These are phyloP conservation scores for Xenoacremonium recifei DNA, from an alignment of 2,329 filamentous ascomycete genomes.

Conservation along the genomic window DNA sequence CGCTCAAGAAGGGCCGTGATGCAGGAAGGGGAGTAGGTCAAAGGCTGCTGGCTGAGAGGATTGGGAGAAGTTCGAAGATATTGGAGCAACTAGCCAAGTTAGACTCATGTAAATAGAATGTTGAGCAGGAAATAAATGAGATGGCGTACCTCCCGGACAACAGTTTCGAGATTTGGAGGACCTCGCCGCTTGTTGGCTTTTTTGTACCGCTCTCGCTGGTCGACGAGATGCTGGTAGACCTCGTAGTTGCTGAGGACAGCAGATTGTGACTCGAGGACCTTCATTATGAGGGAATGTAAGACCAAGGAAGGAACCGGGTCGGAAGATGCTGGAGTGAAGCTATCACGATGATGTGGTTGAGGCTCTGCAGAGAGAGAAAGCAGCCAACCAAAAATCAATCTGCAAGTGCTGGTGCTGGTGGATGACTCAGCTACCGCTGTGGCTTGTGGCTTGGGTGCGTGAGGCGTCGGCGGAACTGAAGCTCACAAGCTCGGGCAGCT, in stretches of 20 bases:
- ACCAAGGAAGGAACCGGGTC: slow-evolving; percentile 1
- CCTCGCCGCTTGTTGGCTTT: slow-evolving; percentile 46
- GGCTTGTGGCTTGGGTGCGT: too few species aligned
- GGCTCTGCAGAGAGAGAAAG: background rate
- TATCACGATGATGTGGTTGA: background rate
- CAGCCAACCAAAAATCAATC: background rate
- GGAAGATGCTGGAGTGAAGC: background rate
- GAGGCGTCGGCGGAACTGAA: too few species aligned
- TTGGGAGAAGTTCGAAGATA: slow-evolving; percentile 56
- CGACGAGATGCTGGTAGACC: slow-evolving; percentile 64
- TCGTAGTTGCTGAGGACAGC: slow-evolving; percentile 72
- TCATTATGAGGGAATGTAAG: too few species aligned
- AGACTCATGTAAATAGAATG: background rate
- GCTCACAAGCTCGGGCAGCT: too few species aligned
- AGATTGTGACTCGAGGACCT: slow-evolving; percentile 70
- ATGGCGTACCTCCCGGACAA: slow-evolving; percentile 61
- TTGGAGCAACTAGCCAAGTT: slow-evolving; percentile 50
- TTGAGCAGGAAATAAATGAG: background rate
- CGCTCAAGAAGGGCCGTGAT: slow-evolving; percentile 54
- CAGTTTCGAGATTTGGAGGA: slow-evolving; percentile 57
- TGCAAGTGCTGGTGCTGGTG: too few species aligned
- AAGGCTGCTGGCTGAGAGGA: slow-evolving; percentile 54
- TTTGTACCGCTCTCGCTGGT: slow-evolving; percentile 54
- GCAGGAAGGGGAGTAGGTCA: slow-evolving; percentile 51
- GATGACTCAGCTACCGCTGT: too few species aligned